phyloP scores from a whole-genome alignment of 1,139 yeast genomes.

The Hyphopichia pseudoburtonii region DNA sequence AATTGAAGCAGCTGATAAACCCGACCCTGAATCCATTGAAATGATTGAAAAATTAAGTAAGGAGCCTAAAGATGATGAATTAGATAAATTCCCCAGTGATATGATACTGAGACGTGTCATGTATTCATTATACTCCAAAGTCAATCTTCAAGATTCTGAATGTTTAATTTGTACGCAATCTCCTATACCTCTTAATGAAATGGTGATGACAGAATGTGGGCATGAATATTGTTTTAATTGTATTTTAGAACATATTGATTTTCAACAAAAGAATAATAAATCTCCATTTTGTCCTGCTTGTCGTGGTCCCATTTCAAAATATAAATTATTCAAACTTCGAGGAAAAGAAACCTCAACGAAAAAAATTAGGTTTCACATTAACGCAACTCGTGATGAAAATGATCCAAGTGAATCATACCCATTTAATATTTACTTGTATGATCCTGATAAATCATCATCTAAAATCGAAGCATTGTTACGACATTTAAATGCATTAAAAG shows the following conservation, averaged over 20 bases:
- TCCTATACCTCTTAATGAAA: constrained; percentile 55
- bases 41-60: constrained; percentile 14
- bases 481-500: constrained; percentile 55
- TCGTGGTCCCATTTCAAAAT: constrained; percentile 41
- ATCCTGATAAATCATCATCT: constrained; percentile 60
- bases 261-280: constrained; percentile 31
- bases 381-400: constrained; percentile 6
- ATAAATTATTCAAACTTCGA: constrained; percentile 42
- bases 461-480: constrained; percentile 70
- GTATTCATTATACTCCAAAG: constrained; percentile 22
- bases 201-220: constrained; percentile 74
- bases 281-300: constrained; percentile 62
- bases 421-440: constrained; percentile 42
- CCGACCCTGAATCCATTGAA: constrained; percentile 29
- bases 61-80: constrained; percentile 13
- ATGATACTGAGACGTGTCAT: constrained; percentile 28
- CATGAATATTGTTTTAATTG: constrained; percentile 79
- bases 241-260: constrained; percentile 66
- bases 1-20: constrained; percentile 24
- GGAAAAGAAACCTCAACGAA: constrained; percentile 26
- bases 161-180: constrained; percentile 82
- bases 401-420: constrained; percentile 20
- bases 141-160: constrained; percentile 56
- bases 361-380: constrained; percentile 35
- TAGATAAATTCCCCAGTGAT: constrained; percentile 33